Evolutionary conservation across 352 stramenopile genomes (phyloP).

Genomic region (Phytophthora brassicae): DNA sequence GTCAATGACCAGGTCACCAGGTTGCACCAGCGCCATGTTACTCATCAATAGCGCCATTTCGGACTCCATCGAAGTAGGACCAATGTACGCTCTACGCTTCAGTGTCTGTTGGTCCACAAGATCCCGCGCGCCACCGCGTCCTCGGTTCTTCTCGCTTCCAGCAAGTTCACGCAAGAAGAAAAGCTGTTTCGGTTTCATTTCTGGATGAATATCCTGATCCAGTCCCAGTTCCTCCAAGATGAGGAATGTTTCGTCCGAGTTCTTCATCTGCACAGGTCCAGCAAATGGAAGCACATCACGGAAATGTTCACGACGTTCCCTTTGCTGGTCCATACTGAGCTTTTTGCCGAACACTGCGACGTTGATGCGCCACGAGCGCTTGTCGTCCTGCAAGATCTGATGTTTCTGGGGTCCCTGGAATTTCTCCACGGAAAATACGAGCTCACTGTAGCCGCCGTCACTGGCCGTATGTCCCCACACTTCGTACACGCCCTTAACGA

Average conservation of each 20-base stretch:
- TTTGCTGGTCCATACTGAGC: constrained; percentile 72
- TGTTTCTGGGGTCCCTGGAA: constrained; percentile 46
- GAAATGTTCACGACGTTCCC: constrained; percentile 49
- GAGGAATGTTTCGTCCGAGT: constrained; percentile 69
- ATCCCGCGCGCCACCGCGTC: constrained; percentile 65
- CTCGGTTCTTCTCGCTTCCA: constrained; percentile 72
- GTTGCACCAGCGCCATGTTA: constrained; percentile 79
- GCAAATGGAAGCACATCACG: constrained; percentile 59
- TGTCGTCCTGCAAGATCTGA: constrained; percentile 43
- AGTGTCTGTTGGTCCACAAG: constrained; percentile 92
- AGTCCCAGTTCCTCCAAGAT: constrained; percentile 77
- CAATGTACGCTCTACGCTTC: constrained; percentile 95
- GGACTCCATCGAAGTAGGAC: constrained; percentile 97
- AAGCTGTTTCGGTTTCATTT: constrained; percentile 53
- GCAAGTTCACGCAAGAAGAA: constrained; percentile 74
- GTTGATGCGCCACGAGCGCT: constrained; percentile 73
- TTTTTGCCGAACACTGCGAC: constrained; percentile 82
- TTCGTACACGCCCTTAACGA: constrained; percentile 84
- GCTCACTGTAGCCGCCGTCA: constrained; percentile 43
- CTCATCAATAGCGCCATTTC: constrained; percentile 97
- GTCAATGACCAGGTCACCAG: constrained; percentile 90
- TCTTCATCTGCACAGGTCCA: constrained; percentile 71
- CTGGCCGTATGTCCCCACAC: constrained; percentile 54
- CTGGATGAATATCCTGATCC: constrained; percentile 41
- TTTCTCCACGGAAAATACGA: constrained; percentile 46